Conservation (phyloP, 2,329 filamentous ascomycete species). For the Penicillium sumatraense region DNA sequence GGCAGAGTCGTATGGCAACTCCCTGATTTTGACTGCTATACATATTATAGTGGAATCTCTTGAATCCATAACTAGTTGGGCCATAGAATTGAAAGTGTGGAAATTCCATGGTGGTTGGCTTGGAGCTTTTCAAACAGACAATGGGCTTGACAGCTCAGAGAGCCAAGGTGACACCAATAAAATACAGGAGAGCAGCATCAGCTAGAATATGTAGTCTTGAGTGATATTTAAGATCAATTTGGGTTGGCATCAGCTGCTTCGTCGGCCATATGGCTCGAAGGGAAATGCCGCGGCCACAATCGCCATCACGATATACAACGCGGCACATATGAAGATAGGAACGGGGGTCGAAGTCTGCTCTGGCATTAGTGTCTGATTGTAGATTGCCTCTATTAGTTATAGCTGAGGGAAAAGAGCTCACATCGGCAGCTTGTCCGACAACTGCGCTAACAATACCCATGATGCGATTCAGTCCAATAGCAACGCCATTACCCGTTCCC, state of each 20-base stretch:
- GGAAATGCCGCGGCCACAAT: slow-evolving; percentile 28
- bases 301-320: slow-evolving; percentile 42
- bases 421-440: slow-evolving; percentile 54
- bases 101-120: too few relatives aligned
- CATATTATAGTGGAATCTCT: too few relatives aligned
- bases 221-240: too few relatives aligned
- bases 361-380: slow-evolving; percentile 1
- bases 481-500: slow-evolving; percentile 74
- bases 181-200: too few relatives aligned
- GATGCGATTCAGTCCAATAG: slow-evolving; percentile 71
- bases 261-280: slow-evolving; percentile 29
- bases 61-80: too few relatives aligned
- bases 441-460: slow-evolving; percentile 76
- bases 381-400: background rate
- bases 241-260: slow-evolving; percentile 24
- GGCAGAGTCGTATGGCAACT: too few relatives aligned
- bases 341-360: slow-evolving; percentile 39
- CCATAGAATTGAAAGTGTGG: too few relatives aligned
- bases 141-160: too few relatives aligned
- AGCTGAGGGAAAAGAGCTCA: slow-evolving; percentile 7
- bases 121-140: too few relatives aligned
- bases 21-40: too few relatives aligned
- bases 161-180: too few relatives aligned
- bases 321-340: slow-evolving; percentile 43
- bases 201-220: too few relatives aligned